Conservation (phyloP, 805 yeast species). For the Candida ascalaphidarum region DNA sequence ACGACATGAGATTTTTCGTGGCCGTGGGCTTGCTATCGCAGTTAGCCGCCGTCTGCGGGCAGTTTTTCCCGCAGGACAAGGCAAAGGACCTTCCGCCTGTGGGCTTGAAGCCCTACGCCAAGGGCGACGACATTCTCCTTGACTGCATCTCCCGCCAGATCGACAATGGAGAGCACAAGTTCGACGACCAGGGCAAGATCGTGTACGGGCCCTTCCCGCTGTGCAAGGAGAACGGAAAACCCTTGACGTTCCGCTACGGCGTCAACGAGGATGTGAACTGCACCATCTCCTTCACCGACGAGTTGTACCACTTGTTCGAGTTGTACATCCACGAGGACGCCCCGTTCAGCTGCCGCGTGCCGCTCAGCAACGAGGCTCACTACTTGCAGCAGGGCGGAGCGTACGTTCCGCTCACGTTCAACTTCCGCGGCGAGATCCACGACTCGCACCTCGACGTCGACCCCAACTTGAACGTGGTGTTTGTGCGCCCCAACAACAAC, state of each 20-base stretch:
- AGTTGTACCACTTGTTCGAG: conserved; percentile 64
- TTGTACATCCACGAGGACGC: conserved; percentile 70
- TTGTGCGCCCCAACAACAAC: conserved; percentile 27
- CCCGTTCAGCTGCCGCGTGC: conserved; percentile 63
- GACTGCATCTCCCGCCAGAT: conserved; percentile 63
- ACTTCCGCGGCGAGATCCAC: conserved; percentile 58
- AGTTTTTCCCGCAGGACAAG: conserved; percentile 28
- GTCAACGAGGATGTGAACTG: conserved; percentile 47
- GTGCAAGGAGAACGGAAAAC: conserved; percentile 58
- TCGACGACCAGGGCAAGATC: conserved; percentile 53
- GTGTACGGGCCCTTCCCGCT: conserved; percentile 50
- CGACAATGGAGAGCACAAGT: conserved; percentile 68
- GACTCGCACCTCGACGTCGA: conserved; percentile 66
- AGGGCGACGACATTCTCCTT: conserved; percentile 37
- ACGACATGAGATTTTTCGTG: too few species aligned
- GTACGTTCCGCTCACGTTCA: conserved; percentile 51
- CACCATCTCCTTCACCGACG: conserved; percentile 55
- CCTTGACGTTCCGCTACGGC: conserved; percentile 49
- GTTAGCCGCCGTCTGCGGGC: too few species aligned
- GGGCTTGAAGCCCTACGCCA: conserved; percentile 25
- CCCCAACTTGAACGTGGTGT: conserved; percentile 42
- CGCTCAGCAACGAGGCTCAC: conserved; percentile 36
- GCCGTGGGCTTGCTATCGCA: too few species aligned
- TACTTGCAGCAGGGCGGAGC: conserved; percentile 37
- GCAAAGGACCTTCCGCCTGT: conserved; percentile 27